These are phyloP conservation scores for Pseudogymnoascus sp. DNA, from an alignment of 2,329 filamentous ascomycete species.

Conservation along the genomic window DNA sequence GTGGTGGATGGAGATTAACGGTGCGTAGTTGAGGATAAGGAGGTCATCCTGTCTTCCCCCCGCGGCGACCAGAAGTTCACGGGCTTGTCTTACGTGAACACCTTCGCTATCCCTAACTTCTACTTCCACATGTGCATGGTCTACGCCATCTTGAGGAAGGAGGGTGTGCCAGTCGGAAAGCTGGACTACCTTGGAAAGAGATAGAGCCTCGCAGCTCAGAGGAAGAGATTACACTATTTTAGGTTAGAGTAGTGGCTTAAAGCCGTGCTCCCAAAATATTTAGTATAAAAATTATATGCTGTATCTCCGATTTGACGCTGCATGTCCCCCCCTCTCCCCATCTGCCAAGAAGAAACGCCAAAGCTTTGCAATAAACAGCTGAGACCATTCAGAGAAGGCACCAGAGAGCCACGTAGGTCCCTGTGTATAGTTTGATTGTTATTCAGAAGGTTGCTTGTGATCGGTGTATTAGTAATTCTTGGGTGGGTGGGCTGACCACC, in stretches of 20 bases:
- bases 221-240: background rate
- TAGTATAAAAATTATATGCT: background rate
- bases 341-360: background rate
- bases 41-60: slow-evolving; percentile 32
- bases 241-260: background rate
- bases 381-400: background rate
- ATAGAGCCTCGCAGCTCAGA: background rate
- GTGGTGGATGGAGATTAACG: background rate
- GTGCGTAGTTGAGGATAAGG: slow-evolving; percentile 28
- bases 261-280: background rate
- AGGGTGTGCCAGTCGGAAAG: slow-evolving; percentile 58
- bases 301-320: background rate
- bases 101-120: slow-evolving; percentile 50
- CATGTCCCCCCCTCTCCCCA: background rate
- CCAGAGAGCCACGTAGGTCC: background rate
- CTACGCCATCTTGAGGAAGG: slow-evolving; percentile 53
- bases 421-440: background rate
- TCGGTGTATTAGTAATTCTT: no score
- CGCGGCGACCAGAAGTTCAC: slow-evolving; percentile 33
- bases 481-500: no score
- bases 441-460: no score
- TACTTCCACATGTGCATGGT: slow-evolving; percentile 55
- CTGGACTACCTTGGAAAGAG: slow-evolving; percentile 39
- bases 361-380: background rate
- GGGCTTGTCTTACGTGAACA: slow-evolving; percentile 38